Evolutionary conservation across 495 filamentous ascomycete species (phyloP), one percentile per base, ranked within the genome.

Genomic region (Choiromyces venosus): DNA sequence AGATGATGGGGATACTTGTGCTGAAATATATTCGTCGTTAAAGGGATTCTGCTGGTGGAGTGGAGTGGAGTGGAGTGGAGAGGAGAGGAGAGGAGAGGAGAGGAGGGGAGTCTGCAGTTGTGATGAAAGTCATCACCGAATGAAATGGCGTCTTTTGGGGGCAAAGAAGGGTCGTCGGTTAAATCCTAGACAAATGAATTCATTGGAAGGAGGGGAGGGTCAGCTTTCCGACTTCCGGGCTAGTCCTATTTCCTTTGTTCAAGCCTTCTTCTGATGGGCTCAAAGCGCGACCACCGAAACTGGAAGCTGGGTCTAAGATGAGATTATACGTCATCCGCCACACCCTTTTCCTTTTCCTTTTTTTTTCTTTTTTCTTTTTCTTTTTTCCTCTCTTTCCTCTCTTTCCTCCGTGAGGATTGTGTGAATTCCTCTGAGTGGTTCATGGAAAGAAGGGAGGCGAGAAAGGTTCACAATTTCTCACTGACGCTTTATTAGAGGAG

Each of bases 291-390:
- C n/a, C n/a, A 14, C 75, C 75, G 70, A 73, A 77, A 77, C 65
- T 69, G 75, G 75, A 69, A 75, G 73, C 70, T 68, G 65, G 36
- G 73, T 69, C 68, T 67, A 66, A 40, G 69, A 76, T 69, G 61
- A 29, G 65, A 67, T 66, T 65, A 69, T 77, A 77, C 75, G 75
- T 77, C 75, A 77, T 77, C 69, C 73, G 19, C 71, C 37, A 39
- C 52, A 40, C 64, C 66, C 61, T 37, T 75, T 71, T 66, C 42
- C 37, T 14, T 40, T 35, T 67, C 64, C 7, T 67, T 65, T 72
- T 25, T 44, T 35, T 56, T 66, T 29, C 33, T 12, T 21, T 21
- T 2, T 19, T 33, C 35, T 21, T 5, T 18, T 9, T 66, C 18
- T 37, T 37, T 21, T 44, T 33, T 29, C n/a, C 35, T 42, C 61